Evolutionary conservation across 2,329 filamentous ascomycete genomes (phyloP).

Genomic region (Plectosphaerella cucumerina): DNA sequence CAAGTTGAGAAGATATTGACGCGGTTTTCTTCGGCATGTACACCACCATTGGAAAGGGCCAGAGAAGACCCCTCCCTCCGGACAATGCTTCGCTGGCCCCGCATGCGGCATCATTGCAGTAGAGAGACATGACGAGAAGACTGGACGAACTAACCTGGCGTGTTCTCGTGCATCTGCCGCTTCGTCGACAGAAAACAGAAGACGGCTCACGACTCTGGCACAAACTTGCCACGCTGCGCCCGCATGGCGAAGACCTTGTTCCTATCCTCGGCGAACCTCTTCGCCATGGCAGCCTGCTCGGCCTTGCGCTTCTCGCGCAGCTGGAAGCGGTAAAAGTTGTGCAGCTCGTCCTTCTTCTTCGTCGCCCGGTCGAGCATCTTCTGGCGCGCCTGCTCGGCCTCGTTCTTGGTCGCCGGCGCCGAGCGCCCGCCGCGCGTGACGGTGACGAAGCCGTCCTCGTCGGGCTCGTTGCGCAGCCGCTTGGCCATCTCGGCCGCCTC

Average conservation of each 20-base stretch:
- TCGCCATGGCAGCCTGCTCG: slow-evolving; percentile 63
- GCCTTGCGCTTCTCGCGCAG: slow-evolving; percentile 73
- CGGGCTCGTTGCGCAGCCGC: slow-evolving; percentile 70
- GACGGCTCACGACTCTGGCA: slow-evolving; percentile 38
- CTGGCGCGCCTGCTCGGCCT: slow-evolving; percentile 56
- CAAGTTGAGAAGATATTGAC: slow-evolving; percentile 62
- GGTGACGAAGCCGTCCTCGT: slow-evolving; percentile 94
- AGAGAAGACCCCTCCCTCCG: slow-evolving; percentile 11
- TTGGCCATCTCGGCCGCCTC: slow-evolving; percentile 59
- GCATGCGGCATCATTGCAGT: slow-evolving; percentile 45
- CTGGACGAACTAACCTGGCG: neutral
- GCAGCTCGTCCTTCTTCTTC: slow-evolving; percentile 58
- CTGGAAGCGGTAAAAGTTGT: slow-evolving; percentile 84
- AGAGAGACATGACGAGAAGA: slow-evolving; percentile 4
- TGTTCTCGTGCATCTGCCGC: neutral
- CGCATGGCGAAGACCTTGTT: slow-evolving; percentile 69
- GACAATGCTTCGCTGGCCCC: slow-evolving; percentile 42
- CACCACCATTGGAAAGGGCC: slow-evolving; percentile 18
- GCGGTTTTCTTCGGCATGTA: slow-evolving; percentile 60
- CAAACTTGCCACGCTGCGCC: slow-evolving; percentile 60
- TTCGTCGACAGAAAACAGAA: neutral
- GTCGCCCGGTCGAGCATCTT: slow-evolving; percentile 60
- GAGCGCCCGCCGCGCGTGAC: slow-evolving; percentile 74
- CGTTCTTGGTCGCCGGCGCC: slow-evolving; percentile 71
- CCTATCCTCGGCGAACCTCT: slow-evolving; percentile 71